Conservation (phyloP, 2,329 filamentous ascomycete species). For the Pestalotiopsis sp. region DNA sequence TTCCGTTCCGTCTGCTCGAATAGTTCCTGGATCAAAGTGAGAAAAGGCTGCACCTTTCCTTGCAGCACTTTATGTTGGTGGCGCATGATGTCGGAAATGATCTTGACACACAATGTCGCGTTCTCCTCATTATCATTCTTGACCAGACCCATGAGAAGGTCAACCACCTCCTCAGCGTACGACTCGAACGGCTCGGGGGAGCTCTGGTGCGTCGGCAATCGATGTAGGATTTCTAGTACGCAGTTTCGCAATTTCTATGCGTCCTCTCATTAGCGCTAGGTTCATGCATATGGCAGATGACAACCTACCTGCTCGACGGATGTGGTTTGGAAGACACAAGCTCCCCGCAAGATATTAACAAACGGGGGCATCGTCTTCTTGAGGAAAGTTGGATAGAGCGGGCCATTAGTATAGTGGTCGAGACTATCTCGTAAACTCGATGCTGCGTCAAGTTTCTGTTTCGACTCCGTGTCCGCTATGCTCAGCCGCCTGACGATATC, state of each 20-base stretch:
- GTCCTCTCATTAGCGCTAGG: slow-evolving; percentile 20
- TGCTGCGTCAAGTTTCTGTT: slow-evolving; percentile 80
- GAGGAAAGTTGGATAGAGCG: slow-evolving; percentile 80
- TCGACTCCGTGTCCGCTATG: slow-evolving; percentile 71
- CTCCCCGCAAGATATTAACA: slow-evolving; percentile 79
- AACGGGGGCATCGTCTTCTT: slow-evolving; percentile 89
- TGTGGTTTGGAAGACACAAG: slow-evolving; percentile 88
- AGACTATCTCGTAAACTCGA: slow-evolving; percentile 88
- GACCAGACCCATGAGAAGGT: slow-evolving; percentile 86
- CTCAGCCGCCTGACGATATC: slow-evolving; percentile 65
- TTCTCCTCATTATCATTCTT: slow-evolving; percentile 97
- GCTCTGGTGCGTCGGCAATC: slow-evolving; percentile 72
- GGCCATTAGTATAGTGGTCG: slow-evolving; percentile 81
- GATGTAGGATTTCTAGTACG: slow-evolving; percentile 91
- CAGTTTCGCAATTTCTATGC: slow-evolving; percentile 84
- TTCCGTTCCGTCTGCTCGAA: slow-evolving; percentile 95
- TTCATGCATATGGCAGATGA: slow-evolving; percentile 5
- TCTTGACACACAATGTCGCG: slow-evolving; percentile 97
- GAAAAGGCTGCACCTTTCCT: slow-evolving; percentile 83
- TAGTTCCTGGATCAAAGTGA: slow-evolving; percentile 91
- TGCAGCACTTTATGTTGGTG: slow-evolving; percentile 83
- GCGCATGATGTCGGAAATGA: slow-evolving; percentile 93
- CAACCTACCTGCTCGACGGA: slow-evolving; percentile 78
- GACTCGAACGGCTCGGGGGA: slow-evolving; percentile 83
- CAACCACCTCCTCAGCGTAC: slow-evolving; percentile 86